phyloP scores from a whole-genome alignment of 345 rosid genomes.

The Turnera subulata region DNA sequence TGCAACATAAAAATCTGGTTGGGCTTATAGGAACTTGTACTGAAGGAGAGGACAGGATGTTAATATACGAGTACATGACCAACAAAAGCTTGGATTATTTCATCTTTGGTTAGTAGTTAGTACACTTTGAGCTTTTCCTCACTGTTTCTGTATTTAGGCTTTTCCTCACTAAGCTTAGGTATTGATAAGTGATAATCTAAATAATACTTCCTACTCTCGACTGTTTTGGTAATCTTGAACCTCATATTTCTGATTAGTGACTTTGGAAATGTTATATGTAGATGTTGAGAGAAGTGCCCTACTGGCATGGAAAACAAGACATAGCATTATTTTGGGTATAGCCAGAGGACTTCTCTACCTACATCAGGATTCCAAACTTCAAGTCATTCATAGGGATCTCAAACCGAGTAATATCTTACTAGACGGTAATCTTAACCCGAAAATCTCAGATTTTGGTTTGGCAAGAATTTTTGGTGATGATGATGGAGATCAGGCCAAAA shows the following conservation, averaged over 20 bases:
- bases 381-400: slow-evolving; percentile 1
- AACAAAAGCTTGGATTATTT: slow-evolving; percentile 32
- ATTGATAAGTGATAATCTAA: background rate
- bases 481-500: background rate
- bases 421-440: slow-evolving; percentile 1
- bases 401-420: slow-evolving; percentile 2
- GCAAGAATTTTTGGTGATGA: slow-evolving; percentile 7
- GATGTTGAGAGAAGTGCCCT: background rate
- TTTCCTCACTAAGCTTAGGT: too few relatives aligned
- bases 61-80: slow-evolving; percentile 34
- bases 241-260: too few relatives aligned
- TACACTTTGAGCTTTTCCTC: too few relatives aligned
- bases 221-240: too few relatives aligned
- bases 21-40: slow-evolving; percentile 35
- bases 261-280: too few relatives aligned
- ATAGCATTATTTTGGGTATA: background rate
- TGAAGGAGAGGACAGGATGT: slow-evolving; percentile 28
- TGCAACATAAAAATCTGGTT: slow-evolving; percentile 44
- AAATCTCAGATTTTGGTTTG: slow-evolving; percentile 9
- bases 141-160: too few relatives aligned
- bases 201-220: too few relatives aligned
- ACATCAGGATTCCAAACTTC: slow-evolving; percentile 4
- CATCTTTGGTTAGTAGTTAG: slow-evolving; percentile 34
- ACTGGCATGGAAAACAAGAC: background rate
- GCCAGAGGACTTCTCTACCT: slow-evolving; percentile 10